Base-by-base conservation (phyloP, 495 filamentous ascomycete genomes). In the Neurospora cerealis region DNA sequence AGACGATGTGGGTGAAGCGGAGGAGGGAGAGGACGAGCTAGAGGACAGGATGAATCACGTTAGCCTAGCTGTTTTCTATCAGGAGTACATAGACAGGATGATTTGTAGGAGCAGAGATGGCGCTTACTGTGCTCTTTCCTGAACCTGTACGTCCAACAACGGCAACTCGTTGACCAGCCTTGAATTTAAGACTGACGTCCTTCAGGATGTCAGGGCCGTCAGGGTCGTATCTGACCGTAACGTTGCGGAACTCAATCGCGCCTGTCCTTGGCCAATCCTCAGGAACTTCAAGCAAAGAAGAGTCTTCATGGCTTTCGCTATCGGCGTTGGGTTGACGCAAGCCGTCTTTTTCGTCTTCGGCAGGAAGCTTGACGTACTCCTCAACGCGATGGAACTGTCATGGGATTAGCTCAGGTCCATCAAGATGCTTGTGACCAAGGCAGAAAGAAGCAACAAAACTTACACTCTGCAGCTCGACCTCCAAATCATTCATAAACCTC, bases 91-190 rank as follows among this genome's bases (percentile, higher is more conserved):
- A n/a, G 19, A 36, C 39, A n/a, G 69, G 70, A 9, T 5, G 24
- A 13, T 5, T 21, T 9, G 3, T 24, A 37, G 39, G 21, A 1
- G 11, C 21, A 19, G 32, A 74, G 15, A 28, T 19, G 15, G 21
- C 10, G 75, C 81, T 78, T 79, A 82, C 81, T 44, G 86, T 87
- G 71, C 86, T 88, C 76, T 90, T 90, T n/a, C 88, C 88, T 32
- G 87, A 87, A 7, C 88, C 88, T 6, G 87, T 89, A 24, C 88
- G 84, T 21, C 88, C 88, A 9, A 88, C 85, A 42, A 90, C 80
- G 3, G 84, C 88, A 54, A 89, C 81, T 39, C 85, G 84, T 74
- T 89, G 85, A 13, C 88, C 88, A 19, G 88, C 81, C 9, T 80
- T 71, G 21, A 86, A 85, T 60, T 79, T 81, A 72, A 90, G 83